Evolutionary conservation across 192 early-diverging fungal species (phyloP), one percentile per base, ranked within the genome.

Genomic region (Linnemannia elongata): DNA sequence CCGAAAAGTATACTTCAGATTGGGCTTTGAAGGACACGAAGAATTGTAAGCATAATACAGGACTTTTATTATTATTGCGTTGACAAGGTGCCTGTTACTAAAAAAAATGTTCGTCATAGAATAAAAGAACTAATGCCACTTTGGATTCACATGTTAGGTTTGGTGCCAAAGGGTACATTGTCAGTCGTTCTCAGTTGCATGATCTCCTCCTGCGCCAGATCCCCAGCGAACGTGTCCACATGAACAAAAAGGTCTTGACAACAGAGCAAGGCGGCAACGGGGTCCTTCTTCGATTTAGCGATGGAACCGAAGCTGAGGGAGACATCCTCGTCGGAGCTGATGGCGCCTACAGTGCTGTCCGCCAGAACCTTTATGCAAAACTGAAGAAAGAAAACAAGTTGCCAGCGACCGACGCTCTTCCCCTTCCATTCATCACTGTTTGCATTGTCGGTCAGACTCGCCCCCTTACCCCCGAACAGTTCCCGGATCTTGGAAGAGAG

Each of bases 281-380:
- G 20, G 78, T 89, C 24, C 49, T 45, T 49, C 47, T 83, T 39
- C 60, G 20, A 10, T 83, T 69, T 49, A 42, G 69, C 2, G 88
- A 89, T 22, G 55, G 72, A 6, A 60, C 78, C 2, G 30, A n/a
- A 4, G 22, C 42, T 5, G 69, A 72, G 45, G 88, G 88, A 7
- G 76, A 76, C 35, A 49, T 88, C 17, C 57, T 89, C n/a, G 82
- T 89, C 0, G 88, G 85, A 30, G 79, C 80, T 5, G 89, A 82
- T 20, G 81, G 81, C 1, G 74, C 75, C 10, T 71, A 77, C 39
- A 76, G 74, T 41, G 69, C 41, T 10, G 76, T 83, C 18, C 76
- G 81, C 1, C 76, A 83, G 69, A 39, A 38, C 38, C 13, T 77
- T 1, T 77, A 77, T 49, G n/a, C 33, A 20, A 22, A 41, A 3